Evolutionary conservation across 2,329 filamentous ascomycete species (phyloP).

Genomic region (Diaporthe sp.): DNA sequence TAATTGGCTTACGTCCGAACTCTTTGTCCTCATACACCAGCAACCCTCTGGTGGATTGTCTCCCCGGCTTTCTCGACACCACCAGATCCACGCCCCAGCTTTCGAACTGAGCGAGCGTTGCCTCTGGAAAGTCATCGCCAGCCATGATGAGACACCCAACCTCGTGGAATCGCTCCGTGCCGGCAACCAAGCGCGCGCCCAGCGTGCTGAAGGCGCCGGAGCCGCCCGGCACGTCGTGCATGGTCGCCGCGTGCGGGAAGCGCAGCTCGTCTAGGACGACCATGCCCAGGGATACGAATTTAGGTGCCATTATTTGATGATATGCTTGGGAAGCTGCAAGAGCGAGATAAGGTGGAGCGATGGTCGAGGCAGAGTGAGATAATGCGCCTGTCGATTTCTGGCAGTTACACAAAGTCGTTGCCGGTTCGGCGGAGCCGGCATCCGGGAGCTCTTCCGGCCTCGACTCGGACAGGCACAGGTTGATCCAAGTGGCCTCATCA

Average conservation of each 20-base stretch:
- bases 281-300: conserved; percentile 52
- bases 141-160: conserved; percentile 28
- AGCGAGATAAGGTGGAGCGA: background rate
- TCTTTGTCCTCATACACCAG: conserved; percentile 28
- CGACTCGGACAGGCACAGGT: background rate
- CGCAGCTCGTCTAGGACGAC: conserved; percentile 54
- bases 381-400: background rate
- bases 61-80: background rate
- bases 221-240: conserved; percentile 50
- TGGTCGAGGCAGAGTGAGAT: background rate
- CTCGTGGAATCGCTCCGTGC: background rate
- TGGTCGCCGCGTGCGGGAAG: conserved; percentile 44
- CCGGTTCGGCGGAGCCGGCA: conserved; percentile 7
- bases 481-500: background rate
- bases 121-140: conserved; percentile 34
- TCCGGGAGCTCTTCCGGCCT: background rate
- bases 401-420: background rate
- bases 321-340: too few relatives aligned
- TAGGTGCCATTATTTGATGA: conserved; percentile 4
- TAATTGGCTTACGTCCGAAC: conserved; percentile 19
- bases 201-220: conserved; percentile 51
- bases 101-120: conserved; percentile 1
- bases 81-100: conserved; percentile 26
- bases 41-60: conserved; percentile 33
- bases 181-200: conserved; percentile 41